These are phyloP conservation scores for Penicillium aurantiogriseum DNA, from an alignment of 2,329 filamentous ascomycete genomes.

Conservation along the genomic window DNA sequence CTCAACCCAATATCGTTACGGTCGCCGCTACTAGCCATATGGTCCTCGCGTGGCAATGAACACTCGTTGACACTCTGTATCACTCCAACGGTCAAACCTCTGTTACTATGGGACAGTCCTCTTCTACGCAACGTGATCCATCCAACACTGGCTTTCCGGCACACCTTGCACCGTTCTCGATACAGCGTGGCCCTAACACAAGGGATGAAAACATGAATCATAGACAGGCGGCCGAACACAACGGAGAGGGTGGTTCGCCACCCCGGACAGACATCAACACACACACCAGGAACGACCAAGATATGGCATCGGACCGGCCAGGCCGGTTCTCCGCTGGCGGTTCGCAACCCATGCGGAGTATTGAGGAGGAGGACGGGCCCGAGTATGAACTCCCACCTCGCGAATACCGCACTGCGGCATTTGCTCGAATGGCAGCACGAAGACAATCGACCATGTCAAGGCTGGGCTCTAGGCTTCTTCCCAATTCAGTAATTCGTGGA, in stretches of 20 bases:
- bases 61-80: conserved; percentile 25
- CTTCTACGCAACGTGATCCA: conserved; percentile 41
- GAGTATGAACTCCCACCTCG: conserved; percentile 33
- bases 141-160: conserved; percentile 29
- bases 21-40: conserved; percentile 12
- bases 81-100: conserved; percentile 14
- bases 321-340: conserved; percentile 8
- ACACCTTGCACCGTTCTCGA: conserved; percentile 20
- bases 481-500: conserved; percentile 46
- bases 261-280: conserved; percentile 16
- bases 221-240: conserved; percentile 29
- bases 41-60: conserved; percentile 32
- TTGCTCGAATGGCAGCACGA: conserved; percentile 39
- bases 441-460: conserved; percentile 50
- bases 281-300: conserved; percentile 11
- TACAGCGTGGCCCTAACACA: conserved; percentile 22
- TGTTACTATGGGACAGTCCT: conserved; percentile 46
- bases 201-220: conserved; percentile 40
- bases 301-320: conserved; percentile 11
- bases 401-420: conserved; percentile 32
- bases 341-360: conserved; percentile 32
- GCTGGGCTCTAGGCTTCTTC: conserved; percentile 48
- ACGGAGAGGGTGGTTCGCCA: conserved; percentile 22
- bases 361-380: conserved; percentile 39
- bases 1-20: conserved; percentile 2